Percentiles rank a stretch among this genome's conserved stretches.
These are phyloP conservation scores for Jaltomata sinuosa DNA, from an alignment of 257 asterid species.

Conservation along the genomic window DNA sequence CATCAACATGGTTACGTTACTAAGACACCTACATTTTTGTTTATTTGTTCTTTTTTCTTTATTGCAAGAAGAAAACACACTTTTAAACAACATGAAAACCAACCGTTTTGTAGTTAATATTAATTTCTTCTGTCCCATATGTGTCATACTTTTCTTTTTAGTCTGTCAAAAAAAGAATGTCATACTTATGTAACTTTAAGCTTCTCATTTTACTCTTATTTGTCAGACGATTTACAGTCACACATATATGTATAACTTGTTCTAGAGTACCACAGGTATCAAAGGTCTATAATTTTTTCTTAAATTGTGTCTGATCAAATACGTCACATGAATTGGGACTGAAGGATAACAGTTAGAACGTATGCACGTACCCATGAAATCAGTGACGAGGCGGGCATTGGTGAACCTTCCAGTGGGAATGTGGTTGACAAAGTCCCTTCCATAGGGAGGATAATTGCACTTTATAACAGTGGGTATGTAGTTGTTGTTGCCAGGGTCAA, in stretches of 20 bases:
- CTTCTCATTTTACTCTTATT: background rate
- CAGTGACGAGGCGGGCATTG: slow-evolving; percentile 60
- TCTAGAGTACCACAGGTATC: background rate
- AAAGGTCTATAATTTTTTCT: too few species aligned
- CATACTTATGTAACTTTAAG: background rate
- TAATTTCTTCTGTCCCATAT: too few species aligned
- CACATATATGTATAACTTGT: background rate
- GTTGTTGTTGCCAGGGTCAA: slow-evolving; percentile 70
- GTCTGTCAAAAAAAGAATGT: too few species aligned
- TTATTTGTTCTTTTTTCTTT: too few species aligned
- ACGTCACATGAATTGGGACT: background rate
- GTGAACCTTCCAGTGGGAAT: slow-evolving; percentile 58
- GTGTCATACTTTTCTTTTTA: too few species aligned
- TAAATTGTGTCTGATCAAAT: background rate
- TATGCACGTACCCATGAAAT: slow-evolving; percentile 33
- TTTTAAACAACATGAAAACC: background rate
- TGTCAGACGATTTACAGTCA: background rate
- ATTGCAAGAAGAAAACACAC: background rate
- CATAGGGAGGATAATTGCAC: slow-evolving; percentile 65
- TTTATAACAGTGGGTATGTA: slow-evolving; percentile 21
- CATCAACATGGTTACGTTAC: background rate
- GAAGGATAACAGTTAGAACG: background rate
- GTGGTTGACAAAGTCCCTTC: slow-evolving; percentile 38
- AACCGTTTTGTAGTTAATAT: background rate
- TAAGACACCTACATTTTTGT: too few species aligned